Conservation (phyloP, 306 rosid species). For the Adenanthera pavonina region DNA sequence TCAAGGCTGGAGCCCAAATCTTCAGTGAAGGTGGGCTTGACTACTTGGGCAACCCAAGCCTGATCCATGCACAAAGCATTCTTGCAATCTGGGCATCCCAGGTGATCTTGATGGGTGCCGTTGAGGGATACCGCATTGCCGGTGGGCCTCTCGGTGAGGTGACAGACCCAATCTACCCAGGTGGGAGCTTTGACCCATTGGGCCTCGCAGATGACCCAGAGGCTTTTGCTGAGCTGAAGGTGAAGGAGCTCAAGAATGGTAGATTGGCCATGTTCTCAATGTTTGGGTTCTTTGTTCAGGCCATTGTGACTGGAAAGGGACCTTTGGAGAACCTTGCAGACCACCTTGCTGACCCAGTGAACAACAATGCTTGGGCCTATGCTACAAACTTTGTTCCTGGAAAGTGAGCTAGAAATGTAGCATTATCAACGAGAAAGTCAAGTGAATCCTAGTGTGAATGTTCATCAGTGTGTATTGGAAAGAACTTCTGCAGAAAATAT, state of each 20-base stretch:
- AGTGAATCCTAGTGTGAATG: not conserved
- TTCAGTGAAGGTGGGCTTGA: slow-evolving; percentile 74
- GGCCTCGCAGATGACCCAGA: slow-evolving; percentile 13
- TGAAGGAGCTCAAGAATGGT: slow-evolving; percentile 38
- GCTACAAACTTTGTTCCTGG: slow-evolving; percentile 82
- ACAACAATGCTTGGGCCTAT: slow-evolving; percentile 50
- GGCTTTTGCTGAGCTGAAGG: slow-evolving; percentile 41
- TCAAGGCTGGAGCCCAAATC: slow-evolving; percentile 75
- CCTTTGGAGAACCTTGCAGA: slow-evolving; percentile 24
- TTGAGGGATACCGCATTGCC: slow-evolving; percentile 44
- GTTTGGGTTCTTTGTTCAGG: slow-evolving; percentile 50
- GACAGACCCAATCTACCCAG: slow-evolving; percentile 67
- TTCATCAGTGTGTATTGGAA: not conserved
- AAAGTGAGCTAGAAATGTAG: slow-evolving; percentile 44
- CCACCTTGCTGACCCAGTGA: slow-evolving; percentile 42
- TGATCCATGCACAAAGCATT: slow-evolving; percentile 62
- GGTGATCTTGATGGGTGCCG: slow-evolving; percentile 54
- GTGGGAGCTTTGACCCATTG: slow-evolving; percentile 12
- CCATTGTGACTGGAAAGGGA: slow-evolving; percentile 39
- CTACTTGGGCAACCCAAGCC: slow-evolving; percentile 54
- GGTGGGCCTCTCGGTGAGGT: slow-evolving; percentile 74
- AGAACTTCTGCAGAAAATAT: slow-evolving; percentile 25
- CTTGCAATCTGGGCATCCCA: slow-evolving; percentile 70
- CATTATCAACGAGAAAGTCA: not conserved
- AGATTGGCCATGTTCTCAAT: slow-evolving; percentile 64